Evolutionary conservation across 2,329 filamentous ascomycete genomes (phyloP), one percentile per base, ranked within the genome.

Genomic region (Ceratocystis destructans): DNA sequence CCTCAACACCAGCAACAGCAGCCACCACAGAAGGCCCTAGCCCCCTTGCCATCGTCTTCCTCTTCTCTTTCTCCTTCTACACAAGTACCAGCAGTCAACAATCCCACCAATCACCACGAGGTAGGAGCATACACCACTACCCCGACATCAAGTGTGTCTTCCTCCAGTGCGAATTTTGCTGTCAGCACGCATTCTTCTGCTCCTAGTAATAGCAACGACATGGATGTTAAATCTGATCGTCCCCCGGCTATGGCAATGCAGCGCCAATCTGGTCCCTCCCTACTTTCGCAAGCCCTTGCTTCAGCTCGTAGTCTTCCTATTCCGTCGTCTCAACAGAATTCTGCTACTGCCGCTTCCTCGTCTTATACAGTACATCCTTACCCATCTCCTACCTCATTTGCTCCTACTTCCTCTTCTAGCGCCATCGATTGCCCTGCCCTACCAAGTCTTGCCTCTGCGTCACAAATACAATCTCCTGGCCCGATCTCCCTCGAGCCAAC

Each of bases 281-380:
- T 84, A 71, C 77, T 84, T 74, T 79, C 80, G 68, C 80, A 83
- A 74, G 81, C 82, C 72, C 76, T 84, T 73, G 81, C 81, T 73
- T 82, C 80, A 74, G 82, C 81, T 72, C 80, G 82, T 71, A 81
- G 81, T 72, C 82, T 83, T 69, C 64, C 61, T 67, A 69, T 71
- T 72, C 33, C 69, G 70, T 64, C 71, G 68, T 64, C 68, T 67
- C n/a, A 64, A 41, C 50, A 61, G 17, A 65, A 61, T 66, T 45
- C 55, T n/a, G 25, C 33, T 44, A 22, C 61, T 33, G 33, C n/a
- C 45, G 46, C 44, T 45, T 33, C 64, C 50, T 65, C 62, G 25
- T 61, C 65, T 28, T 64, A 64, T 64, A 64, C 65, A 46, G 63
- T 65, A 45, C 57, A 65, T 37, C 50, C 53, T 15, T 63, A 57